Evolutionary conservation across 2,329 filamentous ascomycete genomes (phyloP).

Genomic region (Penicillium sp.): DNA sequence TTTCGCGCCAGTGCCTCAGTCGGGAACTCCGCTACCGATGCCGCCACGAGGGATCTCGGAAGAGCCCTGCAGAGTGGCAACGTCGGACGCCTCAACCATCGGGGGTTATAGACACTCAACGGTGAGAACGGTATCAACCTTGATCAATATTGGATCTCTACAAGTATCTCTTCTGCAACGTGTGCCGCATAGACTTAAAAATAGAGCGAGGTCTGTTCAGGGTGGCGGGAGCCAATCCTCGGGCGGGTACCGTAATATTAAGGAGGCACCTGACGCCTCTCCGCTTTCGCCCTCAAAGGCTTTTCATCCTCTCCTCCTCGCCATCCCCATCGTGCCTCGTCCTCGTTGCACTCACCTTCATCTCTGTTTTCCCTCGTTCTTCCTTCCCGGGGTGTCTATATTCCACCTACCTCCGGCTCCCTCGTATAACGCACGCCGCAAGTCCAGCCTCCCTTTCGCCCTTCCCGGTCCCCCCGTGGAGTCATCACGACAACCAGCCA

Average conservation of each 20-base stretch:
- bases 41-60: background rate
- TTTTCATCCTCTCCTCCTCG: conserved; percentile 20
- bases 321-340: conserved; percentile 6
- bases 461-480: conserved; percentile 2
- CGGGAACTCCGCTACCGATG: background rate
- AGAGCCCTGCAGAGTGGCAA: background rate
- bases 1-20: background rate
- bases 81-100: too few relatives aligned
- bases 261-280: conserved; percentile 31
- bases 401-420: background rate
- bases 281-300: conserved; percentile 27
- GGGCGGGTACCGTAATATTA: conserved; percentile 26
- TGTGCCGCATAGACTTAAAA: conserved; percentile 10
- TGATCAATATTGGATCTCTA: background rate
- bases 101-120: background rate
- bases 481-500: conserved; percentile 14
- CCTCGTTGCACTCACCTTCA: background rate
- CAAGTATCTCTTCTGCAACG: background rate
- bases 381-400: background rate
- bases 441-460: conserved; percentile 3
- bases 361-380: background rate
- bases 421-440: background rate
- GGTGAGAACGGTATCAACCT: background rate
- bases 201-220: conserved; percentile 13
- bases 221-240: conserved; percentile 19